Evolutionary conservation across 345 rosid genomes (phyloP), one percentile per base, ranked within the genome.

Genomic region (Eucalyptus grandis): DNA sequence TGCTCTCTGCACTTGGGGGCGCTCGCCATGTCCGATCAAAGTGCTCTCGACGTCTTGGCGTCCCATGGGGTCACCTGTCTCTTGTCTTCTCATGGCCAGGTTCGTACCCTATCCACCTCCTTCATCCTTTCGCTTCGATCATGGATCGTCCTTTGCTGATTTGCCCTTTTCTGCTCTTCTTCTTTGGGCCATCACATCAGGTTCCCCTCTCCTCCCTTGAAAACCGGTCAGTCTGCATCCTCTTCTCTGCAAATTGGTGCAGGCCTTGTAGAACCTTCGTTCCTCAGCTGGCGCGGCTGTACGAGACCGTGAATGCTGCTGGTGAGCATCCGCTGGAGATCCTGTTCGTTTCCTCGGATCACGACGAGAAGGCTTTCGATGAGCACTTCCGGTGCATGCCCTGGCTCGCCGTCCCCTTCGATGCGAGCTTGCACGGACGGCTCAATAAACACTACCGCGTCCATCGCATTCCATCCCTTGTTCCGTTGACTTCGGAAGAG

Each of bases 191-290:
- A 34, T 34, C 44, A 5, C 82, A 89, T 72, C 91, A 95, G 98
- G 96, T 96, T 72, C 95, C 98, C 22, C 86, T 95, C 88, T 90
- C 96, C 88, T 93, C 94, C 22, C 90, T 92, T 87, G 91, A 90
- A 34, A 94, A 94, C 87, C 95, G 91, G 93, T 90, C 90, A 17
- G 87, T 94, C 89, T 96, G 95, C 92, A 95, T 96, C 88, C 94
- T 96, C 92, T 96, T 96, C 93, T 96, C 98, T 9, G 98, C 97
- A 88, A 96, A 94, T 94, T 95, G 99, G 99, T 94, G 99, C 92
- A 94, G 96, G 92, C 99, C 99, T 31, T 96, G 98, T 88, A 95
- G 93, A 81, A 69, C 89, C 58, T 96, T 96, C 90, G 91, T 88
- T 40, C 99, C 98, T 40, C 94, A 93, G 87, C 93, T 96, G 89